A percentile compares a stretch with the other conserved stretches of the same genome.
Evolutionary conservation across 73 alveolate genomes (phyloP).

Genomic region (Tetrahymena malaccensis): DNA sequence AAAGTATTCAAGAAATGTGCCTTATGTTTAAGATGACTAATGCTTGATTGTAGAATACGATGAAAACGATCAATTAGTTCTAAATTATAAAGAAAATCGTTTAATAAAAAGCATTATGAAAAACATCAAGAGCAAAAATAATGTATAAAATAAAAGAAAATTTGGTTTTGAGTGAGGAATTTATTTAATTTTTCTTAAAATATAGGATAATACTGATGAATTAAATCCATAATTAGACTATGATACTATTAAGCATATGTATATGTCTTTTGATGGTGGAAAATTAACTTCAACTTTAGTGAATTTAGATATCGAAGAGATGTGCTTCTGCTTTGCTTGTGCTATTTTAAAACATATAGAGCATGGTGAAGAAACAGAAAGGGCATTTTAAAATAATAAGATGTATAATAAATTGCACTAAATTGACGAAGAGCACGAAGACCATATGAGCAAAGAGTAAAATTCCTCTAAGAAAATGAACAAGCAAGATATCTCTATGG

Average conservation of each 20-base stretch:
- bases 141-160: not conserved
- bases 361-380: conserved; percentile 11
- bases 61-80: not conserved
- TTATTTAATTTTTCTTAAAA: not conserved
- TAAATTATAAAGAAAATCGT: not conserved
- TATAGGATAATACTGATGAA: not conserved
- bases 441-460: not conserved
- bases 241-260: conserved; percentile 23
- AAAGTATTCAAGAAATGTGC: not conserved
- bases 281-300: conserved; percentile 41
- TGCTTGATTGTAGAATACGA: not conserved
- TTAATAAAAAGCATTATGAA: not conserved
- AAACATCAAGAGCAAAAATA: not conserved
- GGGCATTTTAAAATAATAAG: not conserved
- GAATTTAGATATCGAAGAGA: conserved; percentile 55
- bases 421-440: not conserved
- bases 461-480: not conserved
- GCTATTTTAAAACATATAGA: conserved; percentile 36
- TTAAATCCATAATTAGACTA: not conserved
- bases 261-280: conserved; percentile 45
- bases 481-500: not conserved
- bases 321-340: conserved; percentile 51
- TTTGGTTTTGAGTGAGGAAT: not conserved
- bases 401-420: not conserved
- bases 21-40: not conserved